These are phyloP conservation scores for Lyophyllum semitale DNA, from an alignment of 768 basidiomycete genomes.

Conservation along the genomic window DNA sequence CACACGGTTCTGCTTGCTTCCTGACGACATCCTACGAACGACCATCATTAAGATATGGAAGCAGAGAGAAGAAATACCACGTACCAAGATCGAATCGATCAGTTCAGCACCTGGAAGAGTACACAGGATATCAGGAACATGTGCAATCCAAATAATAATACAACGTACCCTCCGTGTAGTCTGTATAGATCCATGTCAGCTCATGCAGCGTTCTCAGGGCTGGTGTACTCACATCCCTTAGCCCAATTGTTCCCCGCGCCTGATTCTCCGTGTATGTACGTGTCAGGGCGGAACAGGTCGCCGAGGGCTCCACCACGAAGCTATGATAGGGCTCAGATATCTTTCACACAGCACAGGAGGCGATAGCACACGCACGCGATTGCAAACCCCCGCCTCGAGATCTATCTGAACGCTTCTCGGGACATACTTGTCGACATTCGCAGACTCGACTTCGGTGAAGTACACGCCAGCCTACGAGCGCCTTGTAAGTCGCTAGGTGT, in stretches of 20 bases:
- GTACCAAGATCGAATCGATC: constrained; percentile 76
- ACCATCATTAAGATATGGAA: neutral
- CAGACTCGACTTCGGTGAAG: constrained; percentile 69
- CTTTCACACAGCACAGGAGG: neutral
- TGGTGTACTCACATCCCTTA: constrained; percentile 73
- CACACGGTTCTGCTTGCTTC: constrained; percentile 78
- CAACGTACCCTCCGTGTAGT: constrained; percentile 81
- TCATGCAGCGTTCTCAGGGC: neutral
- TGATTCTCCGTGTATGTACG: constrained; percentile 63
- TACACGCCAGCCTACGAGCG: constrained; percentile 70
- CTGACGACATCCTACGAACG: constrained; percentile 66
- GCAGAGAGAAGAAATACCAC: constrained; percentile 3
- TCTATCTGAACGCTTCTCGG: constrained; percentile 91
- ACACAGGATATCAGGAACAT: neutral
- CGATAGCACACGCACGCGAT: constrained; percentile 52
- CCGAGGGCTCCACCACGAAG: constrained; percentile 73
- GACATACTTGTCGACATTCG: constrained; percentile 69
- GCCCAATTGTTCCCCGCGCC: constrained; percentile 96
- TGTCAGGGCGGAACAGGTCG: constrained; percentile 83
- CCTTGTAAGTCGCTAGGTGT: no score
- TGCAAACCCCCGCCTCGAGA: constrained; percentile 84
- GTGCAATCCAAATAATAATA: neutral
- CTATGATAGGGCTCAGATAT: constrained; percentile 30
- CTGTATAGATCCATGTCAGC: constrained; percentile 34
- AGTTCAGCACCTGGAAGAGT: constrained; percentile 76